These are phyloP conservation scores for Lentinula detonsa DNA, from an alignment of 768 basidiomycete genomes.

Conservation along the genomic window DNA sequence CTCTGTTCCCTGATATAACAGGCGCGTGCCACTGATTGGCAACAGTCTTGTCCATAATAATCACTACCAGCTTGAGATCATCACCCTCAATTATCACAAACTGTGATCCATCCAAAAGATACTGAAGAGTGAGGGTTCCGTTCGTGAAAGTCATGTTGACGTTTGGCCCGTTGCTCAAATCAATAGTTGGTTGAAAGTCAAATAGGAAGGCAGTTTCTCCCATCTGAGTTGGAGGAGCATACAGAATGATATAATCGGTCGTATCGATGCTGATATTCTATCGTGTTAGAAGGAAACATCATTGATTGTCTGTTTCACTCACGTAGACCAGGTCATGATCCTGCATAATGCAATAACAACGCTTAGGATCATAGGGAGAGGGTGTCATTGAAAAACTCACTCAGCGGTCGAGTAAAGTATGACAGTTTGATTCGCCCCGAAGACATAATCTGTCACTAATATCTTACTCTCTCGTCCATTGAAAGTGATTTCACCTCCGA, in stretches of 20 bases:
- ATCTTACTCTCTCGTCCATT: slow-evolving; percentile 46
- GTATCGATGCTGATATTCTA: slow-evolving; percentile 26
- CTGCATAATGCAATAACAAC: slow-evolving; percentile 16
- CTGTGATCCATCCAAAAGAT: slow-evolving; percentile 25
- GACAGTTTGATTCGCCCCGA: slow-evolving; percentile 26
- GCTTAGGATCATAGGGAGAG: background rate
- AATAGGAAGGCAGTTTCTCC: slow-evolving; percentile 40
- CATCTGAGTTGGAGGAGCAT: slow-evolving; percentile 32
- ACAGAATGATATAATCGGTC: slow-evolving; percentile 37
- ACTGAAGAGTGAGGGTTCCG: slow-evolving; percentile 34
- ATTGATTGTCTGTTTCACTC: slow-evolving; percentile 12
- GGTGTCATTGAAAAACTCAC: slow-evolving; percentile 19
- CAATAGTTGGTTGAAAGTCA: slow-evolving; percentile 20
- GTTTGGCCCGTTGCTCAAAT: slow-evolving; percentile 20
- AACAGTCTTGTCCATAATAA: slow-evolving; percentile 40
- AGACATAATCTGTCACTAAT: slow-evolving; percentile 41
- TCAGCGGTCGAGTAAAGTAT: slow-evolving; percentile 44
- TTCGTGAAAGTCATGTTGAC: slow-evolving; percentile 27
- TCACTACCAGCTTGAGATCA: slow-evolving; percentile 20
- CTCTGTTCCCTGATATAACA: slow-evolving; percentile 26
- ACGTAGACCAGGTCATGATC: slow-evolving; percentile 53
- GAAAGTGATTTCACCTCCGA: slow-evolving; percentile 29
- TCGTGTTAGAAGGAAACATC: background rate
- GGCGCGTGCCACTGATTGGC: slow-evolving; percentile 48
- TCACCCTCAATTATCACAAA: slow-evolving; percentile 27